Percentiles rank a stretch among this genome's conserved stretches.
Evolutionary conservation across 1,139 yeast genomes (phyloP).

Genomic region (Arxiozyma telluris): DNA sequence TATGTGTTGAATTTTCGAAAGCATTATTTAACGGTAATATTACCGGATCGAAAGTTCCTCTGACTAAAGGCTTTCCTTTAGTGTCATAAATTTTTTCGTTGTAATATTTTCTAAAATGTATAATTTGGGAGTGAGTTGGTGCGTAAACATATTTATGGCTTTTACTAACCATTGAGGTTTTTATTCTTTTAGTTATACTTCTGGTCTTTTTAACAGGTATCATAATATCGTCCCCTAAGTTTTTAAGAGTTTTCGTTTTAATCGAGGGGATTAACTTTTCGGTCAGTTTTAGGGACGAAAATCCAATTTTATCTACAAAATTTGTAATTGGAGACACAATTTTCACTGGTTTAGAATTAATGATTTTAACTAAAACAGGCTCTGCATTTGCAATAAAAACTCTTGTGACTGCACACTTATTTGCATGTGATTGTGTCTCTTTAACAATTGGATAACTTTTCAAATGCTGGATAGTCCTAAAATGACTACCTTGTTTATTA

Average conservation of each 20-base stretch:
- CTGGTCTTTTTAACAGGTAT: slow-evolving; percentile 26
- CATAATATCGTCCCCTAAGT: slow-evolving; percentile 24
- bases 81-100: slow-evolving; percentile 41
- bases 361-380: slow-evolving; percentile 35
- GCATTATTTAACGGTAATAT: slow-evolving; percentile 51
- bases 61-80: slow-evolving; percentile 51
- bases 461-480: slow-evolving; percentile 31
- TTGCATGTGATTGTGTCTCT: slow-evolving; percentile 34
- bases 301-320: slow-evolving; percentile 31
- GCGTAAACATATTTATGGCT: slow-evolving; percentile 31
- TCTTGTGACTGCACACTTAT: slow-evolving; percentile 34
- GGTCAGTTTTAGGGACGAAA: slow-evolving; percentile 27
- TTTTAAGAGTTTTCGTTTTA: slow-evolving; percentile 30
- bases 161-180: slow-evolving; percentile 19
- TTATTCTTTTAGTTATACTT: slow-evolving; percentile 25
- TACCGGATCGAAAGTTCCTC: slow-evolving; percentile 55
- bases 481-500: neutral
- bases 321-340: slow-evolving; percentile 31
- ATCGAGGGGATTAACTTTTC: slow-evolving; percentile 31
- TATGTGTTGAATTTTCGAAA: slow-evolving; percentile 39
- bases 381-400: slow-evolving; percentile 35
- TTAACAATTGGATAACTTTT: slow-evolving; percentile 36
- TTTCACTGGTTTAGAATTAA: slow-evolving; percentile 26
- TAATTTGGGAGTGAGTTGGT: slow-evolving; percentile 39
- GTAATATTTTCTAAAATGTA: slow-evolving; percentile 37